Base-by-base conservation (phyloP, 345 rosid genomes). In the Alliaria petiolata region DNA sequence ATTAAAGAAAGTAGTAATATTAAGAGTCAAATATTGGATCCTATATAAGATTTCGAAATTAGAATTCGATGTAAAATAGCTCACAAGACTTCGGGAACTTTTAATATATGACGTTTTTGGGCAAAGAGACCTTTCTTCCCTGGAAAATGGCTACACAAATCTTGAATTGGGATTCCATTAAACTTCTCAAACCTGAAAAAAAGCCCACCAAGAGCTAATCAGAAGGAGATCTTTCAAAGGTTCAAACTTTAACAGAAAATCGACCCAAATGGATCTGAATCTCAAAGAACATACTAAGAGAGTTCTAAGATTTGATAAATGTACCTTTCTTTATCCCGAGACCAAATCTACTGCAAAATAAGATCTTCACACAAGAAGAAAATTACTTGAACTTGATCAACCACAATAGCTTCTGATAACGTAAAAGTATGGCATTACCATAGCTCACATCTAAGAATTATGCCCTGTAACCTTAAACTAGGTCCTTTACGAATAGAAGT, bases 341-440 rank as follows among this genome's bases (percentile, higher is more conserved):
- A 26, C 9, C 42, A 28, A 28, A 33, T 8, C 10, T 6, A 38
- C 45, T 39, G n/a, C 60, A 61, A 70, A 52, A 62, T n/a, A 19
- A 19, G 44, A 22, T 62, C 53, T 62, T 40, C 8, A 42, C 53
- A 71, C 69, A 71, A 17, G 44, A 49, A n/a, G 20, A 54, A 26
- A 3, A 35, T 2, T 35, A 25, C 25, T 17, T 36, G 50, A 46
- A 64, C 43, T 16, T 45, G 20, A 52, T 35, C 58, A 35, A 38
- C 51, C 71, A 28, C 40, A 34, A 8, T n/a, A 61, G 60, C 6
- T 30, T 39, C 51, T 49, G n/a, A 26, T 47, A 11, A 17, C 40
- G 5, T 50, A 19, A 34, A 52, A 39, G 12, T 15, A 61, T 38
- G n/a, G 22, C 53, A 61, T 40, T 49, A 46, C 59, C 8, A 16